phyloP scores from a whole-genome alignment of 2,329 filamentous ascomycete species.

The Coniochaeta prunicola region DNA sequence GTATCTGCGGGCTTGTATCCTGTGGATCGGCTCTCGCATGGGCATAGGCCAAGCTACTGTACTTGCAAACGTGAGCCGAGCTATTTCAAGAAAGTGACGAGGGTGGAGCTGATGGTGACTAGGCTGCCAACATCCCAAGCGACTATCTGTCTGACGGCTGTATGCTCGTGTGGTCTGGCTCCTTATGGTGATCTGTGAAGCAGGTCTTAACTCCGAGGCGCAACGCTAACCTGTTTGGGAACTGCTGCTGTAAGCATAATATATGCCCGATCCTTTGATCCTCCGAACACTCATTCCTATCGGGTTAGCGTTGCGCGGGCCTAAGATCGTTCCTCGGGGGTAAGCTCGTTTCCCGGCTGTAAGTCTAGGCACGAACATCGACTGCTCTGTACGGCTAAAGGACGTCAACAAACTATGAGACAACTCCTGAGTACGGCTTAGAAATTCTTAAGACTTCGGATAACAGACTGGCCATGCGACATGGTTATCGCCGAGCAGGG shows the following conservation, averaged over 20 bases:
- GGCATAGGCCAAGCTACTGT: slow-evolving; percentile 15
- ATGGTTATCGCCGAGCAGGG: neutral
- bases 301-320: neutral
- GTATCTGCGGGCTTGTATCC: slow-evolving; percentile 12
- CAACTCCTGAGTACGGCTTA: neutral
- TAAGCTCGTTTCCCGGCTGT: neutral
- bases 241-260: neutral
- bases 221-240: neutral
- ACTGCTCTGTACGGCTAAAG: neutral
- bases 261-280: neutral
- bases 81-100: neutral
- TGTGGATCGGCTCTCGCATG: slow-evolving; percentile 18
- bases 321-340: neutral
- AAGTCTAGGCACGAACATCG: neutral
- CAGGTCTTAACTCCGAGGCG: neutral
- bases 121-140: neutral
- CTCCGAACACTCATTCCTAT: neutral
- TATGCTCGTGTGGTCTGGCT: neutral
- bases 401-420: neutral
- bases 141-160: neutral
- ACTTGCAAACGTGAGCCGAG: neutral
- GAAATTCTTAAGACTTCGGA: neutral
- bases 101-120: neutral
- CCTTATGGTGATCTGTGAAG: neutral
- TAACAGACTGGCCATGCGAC: neutral